Base-by-base conservation (phyloP, 1,139 yeast genomes). In the Debaryomycetaceae sp. region DNA sequence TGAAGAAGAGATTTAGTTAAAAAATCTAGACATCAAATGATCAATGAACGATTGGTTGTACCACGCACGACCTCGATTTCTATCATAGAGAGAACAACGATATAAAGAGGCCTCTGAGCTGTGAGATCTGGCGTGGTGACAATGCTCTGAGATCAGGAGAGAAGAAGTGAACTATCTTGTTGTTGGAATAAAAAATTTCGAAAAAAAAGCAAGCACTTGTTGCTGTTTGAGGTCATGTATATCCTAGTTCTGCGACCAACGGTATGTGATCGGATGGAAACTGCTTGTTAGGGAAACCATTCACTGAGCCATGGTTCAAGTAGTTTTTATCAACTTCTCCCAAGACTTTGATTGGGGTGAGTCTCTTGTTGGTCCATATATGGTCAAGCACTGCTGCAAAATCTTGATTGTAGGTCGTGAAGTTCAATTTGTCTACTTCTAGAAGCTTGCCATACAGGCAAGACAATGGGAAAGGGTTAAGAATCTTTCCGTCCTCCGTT, bases 361-460 rank as follows among this genome's bases (percentile, higher is more conserved):
- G 51, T 24, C 61, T 56, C 14, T 61, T 61, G 42, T 73, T 73
- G 46, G 64, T 74, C 80, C 82, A 78, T n/a, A 79, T 73, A 51
- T 79, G 81, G 50, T 79, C 84, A 38, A 79, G 74, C 2, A 78
- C 70, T 9, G 74, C 78, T 35, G 73, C 70, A 38, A 74, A 59
- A 41, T 72, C 67, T 6, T 67, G 67, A 0, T 83, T 74, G 49
- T 67, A 78, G 36, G 80, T 75, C 1, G 83, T 78, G 47, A 73
- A 67, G 6, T 59, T 61, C 41, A 76, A 70, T 18, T 38, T 41
- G 8, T 50, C 42, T 3, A 45, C 37, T 11, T 44, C 36, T 14
- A 56, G 38, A 17, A 59, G 41, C 11, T 51, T 44, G 26, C 50
- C 48, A 34, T 60, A 60, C 1, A 58, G 58, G 28, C 54, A 49